Evolutionary conservation across 1,284 basidiomycete genomes (phyloP), one percentile per base, ranked within the genome.

Genomic region (Rhodotorula sp.): DNA sequence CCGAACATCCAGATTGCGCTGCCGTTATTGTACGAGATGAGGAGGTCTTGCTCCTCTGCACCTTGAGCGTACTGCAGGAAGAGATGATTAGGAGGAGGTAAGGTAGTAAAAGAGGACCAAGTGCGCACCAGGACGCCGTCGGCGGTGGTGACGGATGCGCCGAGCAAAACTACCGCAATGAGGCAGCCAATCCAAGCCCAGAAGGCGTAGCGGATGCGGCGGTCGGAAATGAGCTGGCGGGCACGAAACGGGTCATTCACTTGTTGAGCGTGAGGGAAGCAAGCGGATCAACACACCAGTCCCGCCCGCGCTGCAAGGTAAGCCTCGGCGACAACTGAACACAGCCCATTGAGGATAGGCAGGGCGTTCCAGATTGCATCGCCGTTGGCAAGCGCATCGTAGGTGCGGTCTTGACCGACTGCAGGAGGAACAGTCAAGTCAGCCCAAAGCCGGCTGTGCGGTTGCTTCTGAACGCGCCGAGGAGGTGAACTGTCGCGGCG

Each of bases 191-290:
- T 48, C 63, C 68, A 70, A 0, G 25, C 36, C 59, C 58, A 70
- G 54, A 70, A 70, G 5, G 19, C 36, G 22, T 25, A 5, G 21
- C 64, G 54, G 9, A 64, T 27, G 0, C 25, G 34, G 0, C 34
- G n/a, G 13, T 51, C 32, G 3, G 46, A 21, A 27, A 70, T 61
- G 54, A 70, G 61, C 68, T 70, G 68, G 44, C 17, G 44, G 13
- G 44, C 8, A n/a, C 3, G 48, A n/a, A 6, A 3, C 17, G 22
- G 3, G 44, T 25, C 29, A 27, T 3, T 7, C 2, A 13, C 32
- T 6, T 27, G 36, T 21, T 7, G 10, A 19, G 29, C 15, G 44
- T 17, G 5, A 8, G 32, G 21, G 3, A 3, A 29, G 46, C 5
- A 34, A 22, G n/a, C 9, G 36, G 32, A 3, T 48, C 44, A 25